These are phyloP conservation scores for Themeda triandra DNA, from an alignment of 176 grass and related monocot genomes.

Conservation along the genomic window DNA sequence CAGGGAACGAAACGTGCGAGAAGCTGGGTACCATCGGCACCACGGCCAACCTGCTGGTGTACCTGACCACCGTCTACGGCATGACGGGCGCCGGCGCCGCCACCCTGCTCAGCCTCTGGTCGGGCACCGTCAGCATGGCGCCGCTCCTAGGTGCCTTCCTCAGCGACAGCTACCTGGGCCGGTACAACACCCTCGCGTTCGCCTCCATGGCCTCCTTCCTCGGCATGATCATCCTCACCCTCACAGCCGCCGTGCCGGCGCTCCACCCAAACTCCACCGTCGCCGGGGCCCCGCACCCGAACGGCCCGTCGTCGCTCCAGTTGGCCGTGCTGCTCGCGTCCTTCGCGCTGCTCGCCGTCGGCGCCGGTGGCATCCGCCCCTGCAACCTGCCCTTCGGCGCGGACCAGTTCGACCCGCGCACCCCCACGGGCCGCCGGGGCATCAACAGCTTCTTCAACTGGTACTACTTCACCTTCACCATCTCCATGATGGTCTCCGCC, in stretches of 20 bases:
- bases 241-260: constrained; percentile 48
- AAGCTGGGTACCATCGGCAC: constrained; percentile 76
- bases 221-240: constrained; percentile 75
- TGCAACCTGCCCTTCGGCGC: constrained; percentile 84
- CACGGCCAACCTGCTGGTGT: constrained; percentile 59
- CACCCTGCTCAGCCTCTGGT: constrained; percentile 53
- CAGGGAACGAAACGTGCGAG: constrained; percentile 76
- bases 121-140: constrained; percentile 52
- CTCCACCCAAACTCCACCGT: constrained; percentile 20
- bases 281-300: too few relatives aligned
- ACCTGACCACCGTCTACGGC: constrained; percentile 74
- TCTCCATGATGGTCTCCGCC: constrained; percentile 54
- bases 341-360: constrained; percentile 46
- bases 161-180: constrained; percentile 71
- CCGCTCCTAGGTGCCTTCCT: constrained; percentile 71
- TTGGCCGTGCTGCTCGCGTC: constrained; percentile 36
- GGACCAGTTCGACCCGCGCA: constrained; percentile 67
- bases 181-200: constrained; percentile 54
- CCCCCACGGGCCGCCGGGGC: not conserved
- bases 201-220: constrained; percentile 51
- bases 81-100: constrained; percentile 46
- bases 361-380: constrained; percentile 74
- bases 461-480: constrained; percentile 76
- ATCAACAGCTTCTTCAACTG: constrained; percentile 83
- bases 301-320: constrained; percentile 13